Conservation (phyloP, 1,284 basidiomycete species). For the Laetiporus sulphureus region DNA sequence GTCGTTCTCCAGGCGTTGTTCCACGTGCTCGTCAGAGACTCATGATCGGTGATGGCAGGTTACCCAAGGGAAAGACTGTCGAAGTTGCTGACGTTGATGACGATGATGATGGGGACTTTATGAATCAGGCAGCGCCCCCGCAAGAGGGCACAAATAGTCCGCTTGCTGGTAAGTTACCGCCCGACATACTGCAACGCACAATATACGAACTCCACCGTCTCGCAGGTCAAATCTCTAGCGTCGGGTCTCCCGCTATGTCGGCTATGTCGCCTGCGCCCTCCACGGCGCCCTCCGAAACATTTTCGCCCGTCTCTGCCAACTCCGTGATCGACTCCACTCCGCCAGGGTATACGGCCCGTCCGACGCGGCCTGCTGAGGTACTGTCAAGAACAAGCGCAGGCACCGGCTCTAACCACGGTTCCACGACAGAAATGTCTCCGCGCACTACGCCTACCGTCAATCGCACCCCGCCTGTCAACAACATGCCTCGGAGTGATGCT, state of each 20-base stretch:
- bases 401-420: conserved; percentile 7
- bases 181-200: background rate
- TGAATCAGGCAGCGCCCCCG: conserved; percentile 10
- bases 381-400: conserved; percentile 13
- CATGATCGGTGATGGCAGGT: conserved; percentile 56
- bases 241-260: conserved; percentile 25
- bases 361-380: conserved; percentile 13
- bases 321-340: background rate
- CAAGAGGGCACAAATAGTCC: conserved; percentile 11
- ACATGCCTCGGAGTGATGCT: conserved; percentile 1
- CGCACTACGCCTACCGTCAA: conserved; percentile 4
- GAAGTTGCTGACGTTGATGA: conserved; percentile 34
- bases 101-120: conserved; percentile 27
- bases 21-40: conserved; percentile 48
- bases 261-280: conserved; percentile 17
- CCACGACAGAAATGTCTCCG: conserved; percentile 7
- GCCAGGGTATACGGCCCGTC: conserved; percentile 8
- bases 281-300: conserved; percentile 23
- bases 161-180: conserved; percentile 14
- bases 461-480: background rate
- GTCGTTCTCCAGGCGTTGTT: conserved; percentile 36
- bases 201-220: conserved; percentile 1
- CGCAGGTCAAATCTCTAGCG: conserved; percentile 25
- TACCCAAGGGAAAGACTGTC: conserved; percentile 30
- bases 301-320: conserved; percentile 15